Percentiles rank a stretch among this genome's conserved stretches.
These are phyloP conservation scores for Alternaria solani DNA, from an alignment of 2,329 filamentous ascomycete species.

Conservation along the genomic window DNA sequence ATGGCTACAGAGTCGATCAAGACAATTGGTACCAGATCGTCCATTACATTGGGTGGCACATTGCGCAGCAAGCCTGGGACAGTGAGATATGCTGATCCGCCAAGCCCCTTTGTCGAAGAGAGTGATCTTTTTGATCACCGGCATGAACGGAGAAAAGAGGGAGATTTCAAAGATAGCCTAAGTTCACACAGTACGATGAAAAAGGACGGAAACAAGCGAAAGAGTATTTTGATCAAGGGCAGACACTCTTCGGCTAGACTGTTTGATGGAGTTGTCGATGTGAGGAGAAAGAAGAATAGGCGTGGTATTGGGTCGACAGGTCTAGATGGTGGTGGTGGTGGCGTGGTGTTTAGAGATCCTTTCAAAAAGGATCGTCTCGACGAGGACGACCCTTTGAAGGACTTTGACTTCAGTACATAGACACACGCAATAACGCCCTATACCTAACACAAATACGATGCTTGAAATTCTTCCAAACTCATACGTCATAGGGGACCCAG, in stretches of 20 bases:
- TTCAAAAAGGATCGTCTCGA: background rate
- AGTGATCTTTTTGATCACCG: background rate
- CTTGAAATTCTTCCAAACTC: background rate
- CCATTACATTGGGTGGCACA: background rate
- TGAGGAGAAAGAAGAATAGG: background rate
- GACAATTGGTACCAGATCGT: background rate
- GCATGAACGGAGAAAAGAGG: constrained; percentile 2
- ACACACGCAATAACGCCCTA: background rate
- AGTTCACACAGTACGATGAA: background rate
- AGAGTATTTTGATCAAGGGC: constrained; percentile 18
- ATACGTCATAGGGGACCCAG: background rate
- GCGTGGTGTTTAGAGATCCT: background rate
- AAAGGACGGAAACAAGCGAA: constrained; percentile 13
- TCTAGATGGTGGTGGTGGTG: background rate
- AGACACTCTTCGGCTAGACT: constrained; percentile 31
- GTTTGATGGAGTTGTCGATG: constrained; percentile 27
- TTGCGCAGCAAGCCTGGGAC: background rate
- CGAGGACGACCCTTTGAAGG: background rate
- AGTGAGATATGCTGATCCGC: background rate
- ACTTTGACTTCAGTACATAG: background rate
- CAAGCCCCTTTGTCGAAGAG: background rate
- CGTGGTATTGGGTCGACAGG: background rate
- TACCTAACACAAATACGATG: background rate
- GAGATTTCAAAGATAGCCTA: background rate
- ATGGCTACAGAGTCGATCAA: background rate